Base-by-base conservation (phyloP, 2,329 filamentous ascomycete species). In the Clarireedia monteithiana region DNA sequence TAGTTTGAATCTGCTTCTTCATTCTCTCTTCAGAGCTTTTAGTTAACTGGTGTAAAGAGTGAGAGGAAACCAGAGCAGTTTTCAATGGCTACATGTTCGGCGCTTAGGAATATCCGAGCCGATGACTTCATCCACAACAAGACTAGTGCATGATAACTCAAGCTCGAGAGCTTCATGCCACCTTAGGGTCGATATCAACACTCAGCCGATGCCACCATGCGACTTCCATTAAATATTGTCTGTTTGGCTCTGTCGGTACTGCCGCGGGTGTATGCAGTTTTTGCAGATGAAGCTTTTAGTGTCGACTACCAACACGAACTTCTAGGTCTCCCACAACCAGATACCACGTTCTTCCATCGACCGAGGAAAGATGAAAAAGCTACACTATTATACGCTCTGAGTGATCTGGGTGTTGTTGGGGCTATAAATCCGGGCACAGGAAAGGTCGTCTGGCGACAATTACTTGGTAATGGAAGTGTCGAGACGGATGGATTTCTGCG, bases 281-380 rank as follows among this genome's bases (percentile, higher is more conserved):
- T 91, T 75, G 79, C 82, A 64, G 94, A 99, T 69, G 92, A 99
- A 72, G 91, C 95, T 63, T 91, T 85, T 75, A 81, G 89, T 66
- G 82, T 95, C 70, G 94, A 99, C 74, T 97, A 91, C 75, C 92
- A 97, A 74, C 85, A 95, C 75, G 83, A 89, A 62, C 84, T 97
- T 49, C 77, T 99, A 67, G 94, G 94, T 67, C 74, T 89, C 39
- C 91, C 94, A 54, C 86, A 87, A 70, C 77, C 82, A 69, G 83
- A 89, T 60, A 88, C 89, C 59, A 96, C 92, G 64, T 95, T 97
- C 80, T 97, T 97, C 82, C 90, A 96, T 74, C 86, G 85, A 64
- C 92, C 94, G 40, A 81, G 87, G 66, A 79, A 82, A 60, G 82
- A 85, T 63, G 91, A 92, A 60, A 90, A 89, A 71, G 91, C 91